Percentiles rank a stretch among this genome's conserved stretches.
phyloP scores from a whole-genome alignment of 2,329 filamentous ascomycete genomes.

The Fusarium longipes region DNA sequence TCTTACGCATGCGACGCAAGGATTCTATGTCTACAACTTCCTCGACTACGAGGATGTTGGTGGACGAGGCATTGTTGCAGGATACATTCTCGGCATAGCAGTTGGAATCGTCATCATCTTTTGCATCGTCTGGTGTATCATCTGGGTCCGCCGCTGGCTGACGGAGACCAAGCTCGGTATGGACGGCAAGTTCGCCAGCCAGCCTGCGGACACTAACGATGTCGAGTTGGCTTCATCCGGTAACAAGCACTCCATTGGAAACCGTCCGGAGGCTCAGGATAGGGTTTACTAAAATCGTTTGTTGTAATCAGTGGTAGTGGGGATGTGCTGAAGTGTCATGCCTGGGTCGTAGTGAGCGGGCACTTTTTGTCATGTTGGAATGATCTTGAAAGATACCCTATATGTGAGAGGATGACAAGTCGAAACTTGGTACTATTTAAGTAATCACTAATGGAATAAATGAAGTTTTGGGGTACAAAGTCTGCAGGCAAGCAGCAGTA shows the following conservation, averaged over 20 bases:
- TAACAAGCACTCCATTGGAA: conserved; percentile 38
- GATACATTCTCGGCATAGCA: conserved; percentile 71
- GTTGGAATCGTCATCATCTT: conserved; percentile 66
- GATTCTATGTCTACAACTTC: conserved; percentile 82
- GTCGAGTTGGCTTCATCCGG: conserved; percentile 45
- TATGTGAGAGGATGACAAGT: not conserved
- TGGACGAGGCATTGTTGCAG: conserved; percentile 64
- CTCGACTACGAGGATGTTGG: conserved; percentile 71
- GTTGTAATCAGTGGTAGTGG: not conserved
- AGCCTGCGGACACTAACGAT: conserved; percentile 38
- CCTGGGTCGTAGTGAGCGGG: conserved; percentile 3
- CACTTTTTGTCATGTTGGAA: conserved; percentile 4
- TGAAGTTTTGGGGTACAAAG: not conserved
- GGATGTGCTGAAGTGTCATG: not conserved
- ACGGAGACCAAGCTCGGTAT: conserved; percentile 60
- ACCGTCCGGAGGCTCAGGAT: conserved; percentile 32
- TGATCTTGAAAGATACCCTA: conserved; percentile 23
- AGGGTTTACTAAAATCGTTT: conserved; percentile 24
- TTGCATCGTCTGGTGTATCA: conserved; percentile 60
- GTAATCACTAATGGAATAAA: conserved; percentile 22
- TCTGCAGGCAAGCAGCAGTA: not conserved
- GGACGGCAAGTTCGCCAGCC: conserved; percentile 56
- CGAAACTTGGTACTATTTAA: conserved; percentile 2
- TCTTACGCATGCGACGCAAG: conserved; percentile 74
- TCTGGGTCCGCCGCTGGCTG: conserved; percentile 62